phyloP scores from a whole-genome alignment of 768 basidiomycete species.

The Boletus vinaceobasis region DNA sequence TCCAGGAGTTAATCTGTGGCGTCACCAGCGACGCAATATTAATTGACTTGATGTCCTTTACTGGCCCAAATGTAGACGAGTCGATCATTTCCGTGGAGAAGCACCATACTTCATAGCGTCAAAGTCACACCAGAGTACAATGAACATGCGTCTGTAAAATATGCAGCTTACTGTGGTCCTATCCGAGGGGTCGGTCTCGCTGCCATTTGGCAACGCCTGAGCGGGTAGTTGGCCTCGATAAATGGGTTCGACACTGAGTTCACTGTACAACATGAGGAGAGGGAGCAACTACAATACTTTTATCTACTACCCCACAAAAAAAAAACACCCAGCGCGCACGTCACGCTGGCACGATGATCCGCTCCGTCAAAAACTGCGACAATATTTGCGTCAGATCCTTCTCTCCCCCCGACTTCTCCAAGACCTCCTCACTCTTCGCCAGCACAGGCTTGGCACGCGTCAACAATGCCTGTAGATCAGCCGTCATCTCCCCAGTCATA shows the following conservation, averaged over 20 bases:
- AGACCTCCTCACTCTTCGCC: slow-evolving; percentile 50
- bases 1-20: too few species aligned
- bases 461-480: slow-evolving; percentile 64
- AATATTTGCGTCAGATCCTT: slow-evolving; percentile 62
- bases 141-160: too few species aligned
- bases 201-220: too few species aligned
- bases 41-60: too few species aligned
- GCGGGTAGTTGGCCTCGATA: background rate
- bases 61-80: too few species aligned
- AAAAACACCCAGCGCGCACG: background rate
- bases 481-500: slow-evolving; percentile 77
- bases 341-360: slow-evolving; percentile 44
- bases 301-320: background rate
- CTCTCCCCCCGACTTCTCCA: slow-evolving; percentile 37
- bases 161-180: too few species aligned
- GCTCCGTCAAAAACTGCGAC: slow-evolving; percentile 61
- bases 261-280: background rate
- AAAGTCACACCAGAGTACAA: too few species aligned
- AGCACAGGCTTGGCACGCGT: slow-evolving; percentile 63
- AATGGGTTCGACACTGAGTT: background rate
- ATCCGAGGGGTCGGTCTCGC: too few species aligned
- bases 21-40: too few species aligned
- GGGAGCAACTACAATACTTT: slow-evolving; percentile 15
- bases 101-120: too few species aligned
- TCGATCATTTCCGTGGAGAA: too few species aligned